Conservation (phyloP, 2,329 filamentous ascomycete genomes). For the Colletotrichum tamarilloi region DNA sequence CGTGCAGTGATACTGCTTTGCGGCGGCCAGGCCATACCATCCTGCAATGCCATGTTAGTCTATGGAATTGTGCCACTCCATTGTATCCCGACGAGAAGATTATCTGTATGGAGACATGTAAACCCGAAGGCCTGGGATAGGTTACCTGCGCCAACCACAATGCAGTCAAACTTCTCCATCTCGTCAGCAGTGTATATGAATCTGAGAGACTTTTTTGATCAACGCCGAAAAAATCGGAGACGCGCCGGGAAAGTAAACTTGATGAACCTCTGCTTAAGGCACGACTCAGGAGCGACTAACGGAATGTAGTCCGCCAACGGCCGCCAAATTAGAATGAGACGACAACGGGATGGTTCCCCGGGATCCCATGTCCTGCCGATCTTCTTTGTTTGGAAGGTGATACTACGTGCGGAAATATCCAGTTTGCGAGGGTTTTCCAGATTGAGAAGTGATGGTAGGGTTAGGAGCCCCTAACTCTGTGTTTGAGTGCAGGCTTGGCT, state of each 20-base stretch:
- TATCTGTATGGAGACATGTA: not conserved
- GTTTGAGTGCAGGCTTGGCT: not conserved
- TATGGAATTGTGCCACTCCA: not conserved
- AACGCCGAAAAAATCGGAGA: not conserved
- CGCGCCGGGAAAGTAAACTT: not conserved
- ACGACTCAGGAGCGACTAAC: not conserved
- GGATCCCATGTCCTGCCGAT: constrained; percentile 1
- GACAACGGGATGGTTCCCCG: not conserved
- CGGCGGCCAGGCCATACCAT: constrained; percentile 67
- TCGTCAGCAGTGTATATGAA: not conserved
- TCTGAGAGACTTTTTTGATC: not conserved
- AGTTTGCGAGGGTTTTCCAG: not conserved
- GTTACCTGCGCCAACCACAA: constrained; percentile 65
- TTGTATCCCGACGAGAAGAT: not conserved
- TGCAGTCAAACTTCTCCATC: constrained; percentile 58
- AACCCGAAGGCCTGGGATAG: not conserved
- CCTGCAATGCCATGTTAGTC: constrained; percentile 43
- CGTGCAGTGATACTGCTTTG: constrained; percentile 70
- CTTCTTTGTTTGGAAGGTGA: constrained; percentile 3
- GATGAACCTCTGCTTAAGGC: not conserved
- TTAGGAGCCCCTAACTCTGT: not conserved
- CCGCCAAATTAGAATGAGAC: constrained; percentile 14
- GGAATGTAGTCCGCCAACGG: not conserved
- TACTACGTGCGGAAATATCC: not conserved
- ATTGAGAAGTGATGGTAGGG: not conserved